These are phyloP conservation scores for Heimioporus sp. DNA, from an alignment of 768 basidiomycete genomes.

Conservation along the genomic window DNA sequence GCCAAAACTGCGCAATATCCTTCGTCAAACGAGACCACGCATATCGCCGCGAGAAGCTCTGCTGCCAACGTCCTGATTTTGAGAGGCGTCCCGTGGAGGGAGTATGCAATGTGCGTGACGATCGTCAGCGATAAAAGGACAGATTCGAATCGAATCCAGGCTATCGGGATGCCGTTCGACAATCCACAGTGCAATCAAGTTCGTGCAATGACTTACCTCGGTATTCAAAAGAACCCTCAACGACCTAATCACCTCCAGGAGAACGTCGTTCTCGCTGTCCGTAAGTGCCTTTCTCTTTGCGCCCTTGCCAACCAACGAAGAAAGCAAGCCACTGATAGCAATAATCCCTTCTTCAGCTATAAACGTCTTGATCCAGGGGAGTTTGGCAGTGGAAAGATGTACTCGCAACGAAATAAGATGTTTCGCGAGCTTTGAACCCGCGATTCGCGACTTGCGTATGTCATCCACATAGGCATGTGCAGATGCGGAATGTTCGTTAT, in stretches of 20 bases:
- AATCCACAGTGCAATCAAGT: background rate
- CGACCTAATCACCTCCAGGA: constrained; percentile 77
- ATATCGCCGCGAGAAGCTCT: constrained; percentile 83
- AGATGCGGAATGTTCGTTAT: constrained; percentile 42
- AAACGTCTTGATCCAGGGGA: constrained; percentile 80
- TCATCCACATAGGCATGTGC: constrained; percentile 64
- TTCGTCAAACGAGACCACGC: constrained; percentile 65
- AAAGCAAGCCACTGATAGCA: constrained; percentile 55
- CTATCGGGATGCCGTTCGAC: constrained; percentile 35
- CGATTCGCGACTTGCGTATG: constrained; percentile 51
- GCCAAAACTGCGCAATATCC: constrained; percentile 75
- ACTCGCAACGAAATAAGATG: constrained; percentile 82
- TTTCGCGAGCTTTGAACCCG: constrained; percentile 64
- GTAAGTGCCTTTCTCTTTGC: constrained; percentile 58
- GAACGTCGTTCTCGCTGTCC: constrained; percentile 65
- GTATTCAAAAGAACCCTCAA: constrained; percentile 83
- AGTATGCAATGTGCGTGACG: constrained; percentile 71
- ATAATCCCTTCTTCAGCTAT: constrained; percentile 62
- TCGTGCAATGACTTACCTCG: constrained; percentile 46
- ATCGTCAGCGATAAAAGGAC: constrained; percentile 62
- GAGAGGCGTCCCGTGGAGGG: constrained; percentile 60
- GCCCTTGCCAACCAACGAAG: constrained; percentile 60
- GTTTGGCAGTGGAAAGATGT: constrained; percentile 77
- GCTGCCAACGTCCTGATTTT: constrained; percentile 69
- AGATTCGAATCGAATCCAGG: constrained; percentile 67